Percentiles rank a stretch among this genome's conserved stretches.
phyloP scores from a whole-genome alignment of 2,329 filamentous ascomycete species.

The Diaporthe destruens region DNA sequence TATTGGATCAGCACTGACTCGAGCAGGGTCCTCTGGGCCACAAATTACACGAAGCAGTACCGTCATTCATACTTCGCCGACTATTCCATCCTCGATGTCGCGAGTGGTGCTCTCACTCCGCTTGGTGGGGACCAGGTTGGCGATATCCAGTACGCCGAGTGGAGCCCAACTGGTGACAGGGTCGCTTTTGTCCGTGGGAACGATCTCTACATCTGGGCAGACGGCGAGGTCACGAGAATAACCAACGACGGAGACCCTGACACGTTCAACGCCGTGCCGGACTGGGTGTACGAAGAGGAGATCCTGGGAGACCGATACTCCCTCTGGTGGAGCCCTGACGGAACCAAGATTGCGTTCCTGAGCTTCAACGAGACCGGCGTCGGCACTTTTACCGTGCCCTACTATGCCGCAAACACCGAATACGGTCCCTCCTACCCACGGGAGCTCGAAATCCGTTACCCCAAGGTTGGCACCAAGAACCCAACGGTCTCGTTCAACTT shows the following conservation, averaged over 20 bases:
- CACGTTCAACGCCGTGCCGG: conserved; percentile 73
- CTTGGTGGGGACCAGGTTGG: conserved; percentile 70
- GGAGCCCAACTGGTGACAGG: conserved; percentile 68
- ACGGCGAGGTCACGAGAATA: conserved; percentile 67
- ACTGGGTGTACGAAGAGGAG: conserved; percentile 75
- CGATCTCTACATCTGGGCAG: conserved; percentile 71
- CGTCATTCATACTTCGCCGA: conserved; percentile 76
- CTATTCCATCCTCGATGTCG: conserved; percentile 73
- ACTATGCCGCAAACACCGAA: conserved; percentile 72
- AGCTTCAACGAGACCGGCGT: conserved; percentile 76
- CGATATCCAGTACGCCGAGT: conserved; percentile 75
- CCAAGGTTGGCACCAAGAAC: conserved; percentile 77
- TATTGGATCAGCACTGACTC: conserved; percentile 74
- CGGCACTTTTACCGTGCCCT: conserved; percentile 73
- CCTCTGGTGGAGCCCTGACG: conserved; percentile 70
- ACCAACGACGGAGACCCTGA: conserved; percentile 72
- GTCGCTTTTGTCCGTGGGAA: conserved; percentile 77
- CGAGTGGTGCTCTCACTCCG: conserved; percentile 65
- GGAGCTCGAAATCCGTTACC: conserved; percentile 74
- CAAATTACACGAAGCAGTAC: conserved; percentile 77
- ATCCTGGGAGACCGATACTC: conserved; percentile 64
- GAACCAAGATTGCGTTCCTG: conserved; percentile 65
- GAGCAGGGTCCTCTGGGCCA: conserved; percentile 70
- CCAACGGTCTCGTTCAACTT: conserved; percentile 73
- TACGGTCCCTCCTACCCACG: conserved; percentile 72